A percentile compares a stretch with the other conserved stretches of the same genome.
Conservation (phyloP, 352 stramenopile genomes). For the Phytophthora podocarpi region DNA sequence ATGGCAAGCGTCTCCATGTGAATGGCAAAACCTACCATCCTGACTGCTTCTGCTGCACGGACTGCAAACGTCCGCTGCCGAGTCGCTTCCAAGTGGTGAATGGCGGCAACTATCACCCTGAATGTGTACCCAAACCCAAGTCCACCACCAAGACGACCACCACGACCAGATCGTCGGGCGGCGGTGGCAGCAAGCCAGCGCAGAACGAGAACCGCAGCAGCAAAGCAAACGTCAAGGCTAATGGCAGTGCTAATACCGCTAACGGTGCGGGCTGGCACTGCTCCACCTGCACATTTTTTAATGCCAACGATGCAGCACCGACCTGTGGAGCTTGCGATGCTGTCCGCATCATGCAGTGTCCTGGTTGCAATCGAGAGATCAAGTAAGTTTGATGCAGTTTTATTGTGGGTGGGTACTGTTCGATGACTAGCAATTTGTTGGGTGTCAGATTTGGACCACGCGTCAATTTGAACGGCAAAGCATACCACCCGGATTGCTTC, state of each 20-base stretch:
- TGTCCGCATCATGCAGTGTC: conserved; percentile 36
- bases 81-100: conserved; percentile 51
- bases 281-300: conserved; percentile 42
- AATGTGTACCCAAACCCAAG: conserved; percentile 40
- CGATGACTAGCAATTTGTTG: neutral
- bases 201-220: conserved; percentile 20
- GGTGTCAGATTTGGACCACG: conserved; percentile 34
- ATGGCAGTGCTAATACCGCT: neutral
- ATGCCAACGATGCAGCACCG: conserved; percentile 27
- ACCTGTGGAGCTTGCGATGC: conserved; percentile 29
- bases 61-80: conserved; percentile 35
- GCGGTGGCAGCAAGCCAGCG: neutral
- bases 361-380: conserved; percentile 33
- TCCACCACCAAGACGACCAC: conserved; percentile 20
- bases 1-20: conserved; percentile 48
- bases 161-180: conserved; percentile 6
- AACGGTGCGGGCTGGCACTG: conserved; percentile 37
- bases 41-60: conserved; percentile 55
- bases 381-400: conserved; percentile 23
- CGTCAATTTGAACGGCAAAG: conserved; percentile 44
- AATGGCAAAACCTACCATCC: conserved; percentile 49
- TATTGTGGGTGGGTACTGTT: neutral
- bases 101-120: conserved; percentile 43
- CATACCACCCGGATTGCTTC: conserved; percentile 60
- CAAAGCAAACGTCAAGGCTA: conserved; percentile 18